These are phyloP conservation scores for Suhomyces canberraensis DNA, from an alignment of 805 yeast species.

Conservation along the genomic window DNA sequence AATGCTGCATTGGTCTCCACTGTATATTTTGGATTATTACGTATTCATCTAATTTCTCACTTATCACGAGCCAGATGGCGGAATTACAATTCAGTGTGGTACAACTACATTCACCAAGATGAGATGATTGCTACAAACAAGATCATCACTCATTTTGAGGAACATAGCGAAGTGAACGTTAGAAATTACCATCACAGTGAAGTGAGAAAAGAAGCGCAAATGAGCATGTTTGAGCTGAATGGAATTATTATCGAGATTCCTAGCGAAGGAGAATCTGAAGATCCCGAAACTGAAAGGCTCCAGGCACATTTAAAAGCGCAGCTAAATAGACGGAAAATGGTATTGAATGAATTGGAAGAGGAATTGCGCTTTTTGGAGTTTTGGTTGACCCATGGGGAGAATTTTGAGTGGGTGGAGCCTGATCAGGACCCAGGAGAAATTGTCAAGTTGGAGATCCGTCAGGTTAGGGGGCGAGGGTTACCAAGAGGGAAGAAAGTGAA, in stretches of 20 bases:
- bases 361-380: constrained; percentile 35
- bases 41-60: constrained; percentile 9
- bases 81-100: constrained; percentile 23
- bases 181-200: constrained; percentile 36
- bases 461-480: neutral
- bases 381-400: constrained; percentile 36
- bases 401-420: constrained; percentile 43
- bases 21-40: constrained; percentile 4
- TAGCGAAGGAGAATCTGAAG: neutral
- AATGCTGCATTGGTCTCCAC: constrained; percentile 5
- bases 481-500: neutral
- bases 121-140: constrained; percentile 32
- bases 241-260: constrained; percentile 27
- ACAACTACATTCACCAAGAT: constrained; percentile 27
- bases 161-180: constrained; percentile 39
- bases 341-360: constrained; percentile 33
- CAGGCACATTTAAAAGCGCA: constrained; percentile 19
- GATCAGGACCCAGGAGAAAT: constrained; percentile 46
- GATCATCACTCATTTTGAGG: constrained; percentile 40
- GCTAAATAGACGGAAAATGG: constrained; percentile 29
- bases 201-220: constrained; percentile 18
- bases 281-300: constrained; percentile 8
- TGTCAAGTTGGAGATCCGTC: constrained; percentile 8
- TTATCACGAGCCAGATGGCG: constrained; percentile 38
- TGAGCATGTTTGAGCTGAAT: constrained; percentile 15